phyloP scores from a whole-genome alignment of 495 filamentous ascomycete species.

The Xylaria acuta region DNA sequence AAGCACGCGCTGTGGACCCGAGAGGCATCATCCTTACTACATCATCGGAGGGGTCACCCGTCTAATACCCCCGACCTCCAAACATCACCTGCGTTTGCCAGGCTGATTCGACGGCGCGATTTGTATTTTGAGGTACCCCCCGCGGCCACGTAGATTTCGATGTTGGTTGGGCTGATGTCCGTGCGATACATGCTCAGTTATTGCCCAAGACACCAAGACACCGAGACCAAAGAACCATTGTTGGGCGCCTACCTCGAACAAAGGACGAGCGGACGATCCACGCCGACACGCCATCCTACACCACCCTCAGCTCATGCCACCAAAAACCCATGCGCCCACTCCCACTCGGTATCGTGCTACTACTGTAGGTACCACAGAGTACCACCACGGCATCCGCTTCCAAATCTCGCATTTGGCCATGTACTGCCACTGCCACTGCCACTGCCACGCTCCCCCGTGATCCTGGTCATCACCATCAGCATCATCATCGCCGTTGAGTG shows the following conservation, averaged over 20 bases:
- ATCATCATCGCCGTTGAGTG: slow-evolving; percentile 1
- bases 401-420: background rate
- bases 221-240: background rate
- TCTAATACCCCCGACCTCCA: background rate
- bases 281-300: background rate
- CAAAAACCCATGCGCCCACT: background rate
- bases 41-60: slow-evolving; percentile 22
- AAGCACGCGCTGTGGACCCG: background rate
- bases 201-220: background rate
- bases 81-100: slow-evolving; percentile 6
- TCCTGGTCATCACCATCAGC: slow-evolving; percentile 9
- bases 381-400: background rate
- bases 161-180: background rate
- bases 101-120: slow-evolving; percentile 13
- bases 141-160: background rate
- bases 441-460: slow-evolving; percentile 13
- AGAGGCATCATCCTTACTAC: slow-evolving; percentile 8
- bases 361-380: background rate
- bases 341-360: background rate
- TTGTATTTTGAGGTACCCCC: slow-evolving; percentile 6
- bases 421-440: background rate
- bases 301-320: background rate
- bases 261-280: background rate
- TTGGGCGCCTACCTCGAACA: background rate
- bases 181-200: background rate